These are phyloP conservation scores for Seiridium unicorne DNA, from an alignment of 2,329 filamentous ascomycete genomes.

Conservation along the genomic window DNA sequence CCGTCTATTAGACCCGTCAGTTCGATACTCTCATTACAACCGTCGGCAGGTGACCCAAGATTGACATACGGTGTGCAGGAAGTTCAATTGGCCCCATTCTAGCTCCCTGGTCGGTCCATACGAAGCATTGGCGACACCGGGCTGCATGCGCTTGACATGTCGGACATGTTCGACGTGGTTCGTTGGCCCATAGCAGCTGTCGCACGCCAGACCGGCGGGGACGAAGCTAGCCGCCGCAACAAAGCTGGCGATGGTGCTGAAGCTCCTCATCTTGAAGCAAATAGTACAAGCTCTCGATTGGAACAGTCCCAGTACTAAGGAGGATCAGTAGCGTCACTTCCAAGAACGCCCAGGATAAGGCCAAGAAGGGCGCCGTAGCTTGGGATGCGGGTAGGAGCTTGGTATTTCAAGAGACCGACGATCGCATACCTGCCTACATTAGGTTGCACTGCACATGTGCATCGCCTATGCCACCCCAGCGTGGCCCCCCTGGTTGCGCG, in stretches of 20 bases:
- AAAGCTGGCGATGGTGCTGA: neutral
- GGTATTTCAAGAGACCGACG: neutral
- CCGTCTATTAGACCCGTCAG: conserved; percentile 36
- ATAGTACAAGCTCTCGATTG: neutral
- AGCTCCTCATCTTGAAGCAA: conserved; percentile 2
- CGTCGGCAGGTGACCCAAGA: no score
- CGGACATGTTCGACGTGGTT: conserved; percentile 42
- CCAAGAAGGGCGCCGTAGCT: neutral
- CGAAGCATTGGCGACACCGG: conserved; percentile 38
- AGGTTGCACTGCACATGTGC: neutral
- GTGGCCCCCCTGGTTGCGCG: neutral
- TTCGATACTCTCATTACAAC: neutral
- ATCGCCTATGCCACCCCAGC: neutral
- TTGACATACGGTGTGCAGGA: conserved; percentile 49
- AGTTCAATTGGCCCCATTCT: conserved; percentile 64
- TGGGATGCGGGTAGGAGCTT: neutral
- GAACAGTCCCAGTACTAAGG: neutral
- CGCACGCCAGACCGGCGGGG: conserved; percentile 32
- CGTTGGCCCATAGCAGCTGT: conserved; percentile 40
- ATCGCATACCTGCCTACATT: neutral
- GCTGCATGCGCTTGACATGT: conserved; percentile 48
- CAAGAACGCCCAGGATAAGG: conserved; percentile 4
- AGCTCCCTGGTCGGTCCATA: conserved; percentile 43
- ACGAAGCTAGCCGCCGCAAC: conserved; percentile 14
- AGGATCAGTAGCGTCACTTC: neutral